phyloP scores from a whole-genome alignment of 805 yeast species.

The Suhomyces sp. region DNA sequence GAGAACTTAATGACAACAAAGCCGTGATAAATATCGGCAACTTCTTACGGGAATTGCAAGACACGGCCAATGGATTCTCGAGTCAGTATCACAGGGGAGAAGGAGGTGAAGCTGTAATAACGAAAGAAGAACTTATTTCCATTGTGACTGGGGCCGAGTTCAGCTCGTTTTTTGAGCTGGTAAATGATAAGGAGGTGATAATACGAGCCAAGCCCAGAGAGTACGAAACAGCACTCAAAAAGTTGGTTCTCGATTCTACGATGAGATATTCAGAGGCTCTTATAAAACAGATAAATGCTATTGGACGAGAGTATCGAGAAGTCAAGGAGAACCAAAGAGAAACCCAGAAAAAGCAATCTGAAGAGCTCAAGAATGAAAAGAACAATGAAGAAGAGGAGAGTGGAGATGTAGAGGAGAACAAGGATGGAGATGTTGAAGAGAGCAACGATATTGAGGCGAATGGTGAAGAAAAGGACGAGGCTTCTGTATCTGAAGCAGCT shows the following conservation, averaged over 20 bases:
- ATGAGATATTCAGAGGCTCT: conserved; percentile 17
- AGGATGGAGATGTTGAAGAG: not conserved
- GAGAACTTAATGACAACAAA: conserved; percentile 3
- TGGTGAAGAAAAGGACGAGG: conserved; percentile 5
- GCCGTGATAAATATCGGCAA: conserved; percentile 3
- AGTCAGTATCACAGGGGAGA: not conserved
- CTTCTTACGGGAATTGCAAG: conserved; percentile 7
- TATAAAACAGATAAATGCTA: conserved; percentile 21
- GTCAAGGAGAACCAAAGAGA: not conserved
- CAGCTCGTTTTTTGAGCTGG: conserved; percentile 16
- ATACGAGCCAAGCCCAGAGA: conserved; percentile 14
- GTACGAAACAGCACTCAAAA: conserved; percentile 19
- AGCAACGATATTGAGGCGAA: not conserved
- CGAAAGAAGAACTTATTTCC: conserved; percentile 9
- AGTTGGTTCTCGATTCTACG: conserved; percentile 20
- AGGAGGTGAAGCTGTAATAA: conserved; percentile 3
- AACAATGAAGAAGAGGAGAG: not conserved
- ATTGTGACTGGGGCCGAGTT: conserved; percentile 13
- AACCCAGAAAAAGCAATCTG: conserved; percentile 3
- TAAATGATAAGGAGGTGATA: conserved; percentile 18
- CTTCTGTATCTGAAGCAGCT: conserved; percentile 2
- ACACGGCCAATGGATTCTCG: conserved; percentile 3
- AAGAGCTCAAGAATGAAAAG: conserved; percentile 3
- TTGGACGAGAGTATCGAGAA: conserved; percentile 4
- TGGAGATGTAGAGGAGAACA: no score